Conservation (phyloP, 805 yeast genomes). For the Teunomyces aglyptinius region DNA sequence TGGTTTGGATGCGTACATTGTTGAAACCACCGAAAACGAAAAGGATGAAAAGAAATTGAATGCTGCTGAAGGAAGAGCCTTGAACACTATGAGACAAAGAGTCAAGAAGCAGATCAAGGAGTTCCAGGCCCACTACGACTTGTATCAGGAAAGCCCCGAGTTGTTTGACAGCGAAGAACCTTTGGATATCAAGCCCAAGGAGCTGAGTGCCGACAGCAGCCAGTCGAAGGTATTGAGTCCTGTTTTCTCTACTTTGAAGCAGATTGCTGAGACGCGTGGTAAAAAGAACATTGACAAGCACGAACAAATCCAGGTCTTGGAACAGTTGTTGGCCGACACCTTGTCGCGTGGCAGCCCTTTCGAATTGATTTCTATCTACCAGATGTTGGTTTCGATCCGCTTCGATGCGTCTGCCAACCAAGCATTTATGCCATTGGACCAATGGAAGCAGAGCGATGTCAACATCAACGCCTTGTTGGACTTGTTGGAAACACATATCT, state of each 20-base stretch:
- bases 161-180: constrained; percentile 60
- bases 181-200: constrained; percentile 18
- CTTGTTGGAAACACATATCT: constrained; percentile 61
- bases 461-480: constrained; percentile 64
- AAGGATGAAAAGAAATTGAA: constrained; percentile 70
- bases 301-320: constrained; percentile 75
- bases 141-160: constrained; percentile 69
- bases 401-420: constrained; percentile 74
- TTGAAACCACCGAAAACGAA: constrained; percentile 47
- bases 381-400: constrained; percentile 82
- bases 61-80: constrained; percentile 80
- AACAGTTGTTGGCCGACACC: constrained; percentile 48
- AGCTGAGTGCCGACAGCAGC: constrained; percentile 21
- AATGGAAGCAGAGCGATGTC: constrained; percentile 70
- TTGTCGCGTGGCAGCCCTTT: constrained; percentile 45
- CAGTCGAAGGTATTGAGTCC: constrained; percentile 39
- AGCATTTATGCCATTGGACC: constrained; percentile 70
- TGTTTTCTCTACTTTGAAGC: constrained; percentile 70
- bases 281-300: constrained; percentile 84
- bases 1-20: constrained; percentile 67
- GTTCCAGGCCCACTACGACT: constrained; percentile 54
- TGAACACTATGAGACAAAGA: constrained; percentile 85
- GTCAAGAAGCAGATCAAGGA: constrained; percentile 78
- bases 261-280: constrained; percentile 87
- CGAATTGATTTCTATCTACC: constrained; percentile 73